Percentiles rank a stretch among this genome's conserved stretches.
These are phyloP conservation scores for Iberis pinnata DNA, from an alignment of 345 rosid species.

Conservation along the genomic window DNA sequence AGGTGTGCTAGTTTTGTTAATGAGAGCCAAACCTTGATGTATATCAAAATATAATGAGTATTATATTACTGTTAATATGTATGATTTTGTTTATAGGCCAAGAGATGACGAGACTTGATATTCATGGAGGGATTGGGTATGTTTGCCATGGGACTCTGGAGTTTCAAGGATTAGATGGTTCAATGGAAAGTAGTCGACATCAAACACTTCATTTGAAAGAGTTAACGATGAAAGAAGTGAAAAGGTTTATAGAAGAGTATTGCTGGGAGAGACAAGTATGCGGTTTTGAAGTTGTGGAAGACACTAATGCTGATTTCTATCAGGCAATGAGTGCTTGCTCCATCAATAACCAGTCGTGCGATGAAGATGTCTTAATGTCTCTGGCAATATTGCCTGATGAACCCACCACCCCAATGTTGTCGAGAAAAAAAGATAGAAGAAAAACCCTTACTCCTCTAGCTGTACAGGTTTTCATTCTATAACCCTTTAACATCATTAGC, in stretches of 20 bases:
- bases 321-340: slow-evolving; percentile 2
- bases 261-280: background rate
- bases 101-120: background rate
- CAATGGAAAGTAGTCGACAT: background rate
- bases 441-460: background rate
- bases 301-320: slow-evolving; percentile 8
- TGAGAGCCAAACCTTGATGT: too few species aligned
- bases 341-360: background rate
- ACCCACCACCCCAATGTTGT: background rate
- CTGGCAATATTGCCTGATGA: slow-evolving; percentile 1
- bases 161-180: background rate
- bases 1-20: background rate
- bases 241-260: slow-evolving; percentile 9
- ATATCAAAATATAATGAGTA: background rate
- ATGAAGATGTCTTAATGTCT: background rate
- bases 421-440: background rate
- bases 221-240: background rate
- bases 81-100: background rate
- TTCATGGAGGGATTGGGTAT: slow-evolving; percentile 15
- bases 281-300: background rate
- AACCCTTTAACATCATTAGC: background rate
- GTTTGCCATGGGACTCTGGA: slow-evolving; percentile 22
- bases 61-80: too few species aligned
- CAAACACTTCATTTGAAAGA: background rate
- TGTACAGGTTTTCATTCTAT: background rate